Base-by-base conservation (phyloP, 1,284 basidiomycete genomes). In the Irpex sp. region DNA sequence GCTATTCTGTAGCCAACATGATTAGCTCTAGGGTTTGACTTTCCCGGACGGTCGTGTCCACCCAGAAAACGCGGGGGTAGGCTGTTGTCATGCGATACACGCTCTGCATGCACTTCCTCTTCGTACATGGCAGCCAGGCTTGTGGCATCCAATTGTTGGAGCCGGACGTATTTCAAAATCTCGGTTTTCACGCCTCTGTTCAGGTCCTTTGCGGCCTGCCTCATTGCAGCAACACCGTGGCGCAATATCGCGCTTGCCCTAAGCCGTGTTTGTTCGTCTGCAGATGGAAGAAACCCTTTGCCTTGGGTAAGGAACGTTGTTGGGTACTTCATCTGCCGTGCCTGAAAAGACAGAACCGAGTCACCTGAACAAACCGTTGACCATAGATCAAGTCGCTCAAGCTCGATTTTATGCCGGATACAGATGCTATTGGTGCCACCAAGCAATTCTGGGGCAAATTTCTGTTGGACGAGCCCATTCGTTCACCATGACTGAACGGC, bases 1-100 rank as follows among this genome's bases (percentile, higher is more conserved):
- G 38, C 48, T 58, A 66, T 63, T 21, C 65, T 60, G 44, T 56
- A 66, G 15, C 65, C 65, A 40, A 66, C 19, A 34, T 64, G 59
- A 19, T 62, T 61, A 11, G 58, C 48, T 44, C 59, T 36, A 2
- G 38, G 17, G 21, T 37, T 48, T 17, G 40, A 36, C 6, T 17
- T n/a, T 56, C 6, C 54, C 34, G 54, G 31, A 36, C 6, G 26
- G 9, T 26, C 21, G 21, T 34, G 11, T 13, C 49, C 49, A 17
- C 8, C 17, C 19, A 7, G 19, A 15, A 21, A 36, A 34, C 31
- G 17, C 54, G 13, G 26, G 21, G 9, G 26, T 13, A 11, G 54
- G 26, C 11, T 34, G n/a, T 13, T 9, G 7, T 7, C 7, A 56
- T 36, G 11, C 54, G 34, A 13, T 6, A 19, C 34, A 13, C 17